These are phyloP conservation scores for Hyphodiscus hymeniophilus DNA, from an alignment of 495 filamentous ascomycete genomes.

Conservation along the genomic window DNA sequence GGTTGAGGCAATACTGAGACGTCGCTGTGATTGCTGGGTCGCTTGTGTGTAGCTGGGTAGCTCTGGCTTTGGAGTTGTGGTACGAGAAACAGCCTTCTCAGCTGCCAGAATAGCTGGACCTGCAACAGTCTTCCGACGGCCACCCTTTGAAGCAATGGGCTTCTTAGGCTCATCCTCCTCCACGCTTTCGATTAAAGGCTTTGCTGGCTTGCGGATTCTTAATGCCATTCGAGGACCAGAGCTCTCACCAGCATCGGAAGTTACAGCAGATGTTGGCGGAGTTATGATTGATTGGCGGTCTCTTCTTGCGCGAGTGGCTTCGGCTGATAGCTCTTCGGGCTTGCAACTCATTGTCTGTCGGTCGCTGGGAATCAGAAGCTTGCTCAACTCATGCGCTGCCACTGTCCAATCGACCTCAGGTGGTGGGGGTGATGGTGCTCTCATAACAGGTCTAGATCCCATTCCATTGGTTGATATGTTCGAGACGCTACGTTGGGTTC, in stretches of 20 bases:
- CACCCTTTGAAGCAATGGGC: conserved; percentile 33
- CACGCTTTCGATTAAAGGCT: conserved; percentile 30
- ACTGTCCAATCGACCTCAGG: conserved; percentile 79
- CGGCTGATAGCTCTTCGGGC: conserved; percentile 65
- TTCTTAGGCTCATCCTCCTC: conserved; percentile 48
- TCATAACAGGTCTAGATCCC: conserved; percentile 21
- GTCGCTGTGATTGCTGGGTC: conserved; percentile 26
- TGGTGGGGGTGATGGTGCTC: conserved; percentile 43
- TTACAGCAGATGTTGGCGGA: conserved; percentile 24
- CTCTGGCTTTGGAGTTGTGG: conserved; percentile 30
- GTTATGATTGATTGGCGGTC: conserved; percentile 50
- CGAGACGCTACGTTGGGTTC: conserved; percentile 41
- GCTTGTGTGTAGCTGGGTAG: conserved; percentile 21
- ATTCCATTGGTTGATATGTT: conserved; percentile 25
- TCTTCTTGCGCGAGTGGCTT: conserved; percentile 49
- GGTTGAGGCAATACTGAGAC: conserved; percentile 34
- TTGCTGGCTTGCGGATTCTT: conserved; percentile 56
- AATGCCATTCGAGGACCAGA: conserved; percentile 57
- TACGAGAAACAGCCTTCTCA: conserved; percentile 28
- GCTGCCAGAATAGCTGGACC: conserved; percentile 38
- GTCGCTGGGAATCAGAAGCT: conserved; percentile 67
- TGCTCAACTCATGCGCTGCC: conserved; percentile 71
- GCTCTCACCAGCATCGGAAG: conserved; percentile 26
- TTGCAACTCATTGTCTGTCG: conserved; percentile 65
- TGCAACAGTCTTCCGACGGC: conserved; percentile 59